These are phyloP conservation scores for Sordariomycetes sp. DNA, from an alignment of 2,329 filamentous ascomycete genomes.

Conservation along the genomic window DNA sequence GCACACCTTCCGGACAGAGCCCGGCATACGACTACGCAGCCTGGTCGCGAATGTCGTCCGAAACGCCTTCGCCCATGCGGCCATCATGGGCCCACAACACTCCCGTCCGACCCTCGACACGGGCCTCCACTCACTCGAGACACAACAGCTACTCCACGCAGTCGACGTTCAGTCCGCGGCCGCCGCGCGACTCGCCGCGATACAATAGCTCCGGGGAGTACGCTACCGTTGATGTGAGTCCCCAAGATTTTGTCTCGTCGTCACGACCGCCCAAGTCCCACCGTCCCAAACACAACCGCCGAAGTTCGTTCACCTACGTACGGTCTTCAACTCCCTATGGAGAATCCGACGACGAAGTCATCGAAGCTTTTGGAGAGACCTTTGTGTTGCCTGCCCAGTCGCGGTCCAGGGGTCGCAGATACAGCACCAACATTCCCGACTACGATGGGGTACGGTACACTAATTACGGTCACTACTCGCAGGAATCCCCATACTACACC, in stretches of 20 bases:
- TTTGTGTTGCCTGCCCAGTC: slow-evolving; percentile 43
- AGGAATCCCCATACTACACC: slow-evolving; percentile 29
- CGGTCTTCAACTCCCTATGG: slow-evolving; percentile 49
- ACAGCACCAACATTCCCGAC: slow-evolving; percentile 27
- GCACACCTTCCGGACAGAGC: slow-evolving; percentile 35
- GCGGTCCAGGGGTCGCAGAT: slow-evolving; percentile 23
- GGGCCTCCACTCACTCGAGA: slow-evolving; percentile 29
- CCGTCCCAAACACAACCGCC: slow-evolving; percentile 39
- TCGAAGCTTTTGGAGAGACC: slow-evolving; percentile 43
- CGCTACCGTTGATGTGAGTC: slow-evolving; percentile 59
- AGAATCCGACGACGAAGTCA: slow-evolving; percentile 54
- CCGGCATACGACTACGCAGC: slow-evolving; percentile 24
- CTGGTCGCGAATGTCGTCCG: slow-evolving; percentile 42
- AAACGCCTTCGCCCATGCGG: slow-evolving; percentile 48
- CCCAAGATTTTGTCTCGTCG: slow-evolving; percentile 38
- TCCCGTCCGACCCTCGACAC: slow-evolving; percentile 44
- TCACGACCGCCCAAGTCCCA: slow-evolving; percentile 11
- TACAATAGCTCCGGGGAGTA: slow-evolving; percentile 55
- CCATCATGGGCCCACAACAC: slow-evolving; percentile 27
- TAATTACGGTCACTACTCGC: slow-evolving; percentile 49
- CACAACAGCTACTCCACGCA: slow-evolving; percentile 27
- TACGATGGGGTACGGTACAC: slow-evolving; percentile 45
- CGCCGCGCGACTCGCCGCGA: slow-evolving; percentile 46
- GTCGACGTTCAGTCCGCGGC: slow-evolving; percentile 29
- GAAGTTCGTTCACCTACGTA: slow-evolving; percentile 48